Evolutionary conservation across 192 early-diverging fungal species (phyloP).

Genomic region (Rhizophagus prolifer): DNA sequence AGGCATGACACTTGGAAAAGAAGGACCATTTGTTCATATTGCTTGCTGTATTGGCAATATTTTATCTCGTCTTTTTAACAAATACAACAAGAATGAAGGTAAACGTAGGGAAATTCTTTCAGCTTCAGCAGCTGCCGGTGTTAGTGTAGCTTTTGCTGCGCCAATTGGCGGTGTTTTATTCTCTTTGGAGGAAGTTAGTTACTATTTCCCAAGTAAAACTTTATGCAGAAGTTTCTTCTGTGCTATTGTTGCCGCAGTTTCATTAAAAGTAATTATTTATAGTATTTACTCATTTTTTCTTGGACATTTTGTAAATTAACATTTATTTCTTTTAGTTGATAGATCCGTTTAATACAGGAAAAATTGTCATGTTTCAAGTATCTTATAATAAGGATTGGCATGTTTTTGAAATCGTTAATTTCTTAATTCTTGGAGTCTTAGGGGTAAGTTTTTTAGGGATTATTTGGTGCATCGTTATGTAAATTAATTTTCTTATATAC

Average conservation of each 20-base stretch:
- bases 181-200: constrained; percentile 63
- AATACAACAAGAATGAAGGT: constrained; percentile 81
- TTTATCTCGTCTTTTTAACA: constrained; percentile 70
- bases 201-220: constrained; percentile 90
- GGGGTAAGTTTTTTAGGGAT: constrained; percentile 70
- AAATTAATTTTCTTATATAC: constrained; percentile 64
- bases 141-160: constrained; percentile 95
- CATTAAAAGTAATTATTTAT: constrained; percentile 61
- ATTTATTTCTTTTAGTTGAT: constrained; percentile 48
- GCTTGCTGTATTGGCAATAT: constrained; percentile 92
- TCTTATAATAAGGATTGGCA: constrained; percentile 92
- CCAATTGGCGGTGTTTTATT: constrained; percentile 89
- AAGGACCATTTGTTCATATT: constrained; percentile 96
- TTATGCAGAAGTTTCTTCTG: constrained; percentile 98
- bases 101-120: constrained; percentile 79
- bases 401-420: constrained; percentile 84
- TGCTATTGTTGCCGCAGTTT: constrained; percentile 91
- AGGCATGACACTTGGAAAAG: constrained; percentile 89
- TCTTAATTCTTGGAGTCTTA: constrained; percentile 74
- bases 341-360: constrained; percentile 95
- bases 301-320: neutral
- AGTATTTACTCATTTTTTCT: neutral
- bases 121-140: constrained; percentile 90
- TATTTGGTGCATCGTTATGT: constrained; percentile 77
- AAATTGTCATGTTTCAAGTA: constrained; percentile 95